phyloP scores from a whole-genome alignment of 352 stramenopile species.

The Globisporangium acanthophoron region DNA sequence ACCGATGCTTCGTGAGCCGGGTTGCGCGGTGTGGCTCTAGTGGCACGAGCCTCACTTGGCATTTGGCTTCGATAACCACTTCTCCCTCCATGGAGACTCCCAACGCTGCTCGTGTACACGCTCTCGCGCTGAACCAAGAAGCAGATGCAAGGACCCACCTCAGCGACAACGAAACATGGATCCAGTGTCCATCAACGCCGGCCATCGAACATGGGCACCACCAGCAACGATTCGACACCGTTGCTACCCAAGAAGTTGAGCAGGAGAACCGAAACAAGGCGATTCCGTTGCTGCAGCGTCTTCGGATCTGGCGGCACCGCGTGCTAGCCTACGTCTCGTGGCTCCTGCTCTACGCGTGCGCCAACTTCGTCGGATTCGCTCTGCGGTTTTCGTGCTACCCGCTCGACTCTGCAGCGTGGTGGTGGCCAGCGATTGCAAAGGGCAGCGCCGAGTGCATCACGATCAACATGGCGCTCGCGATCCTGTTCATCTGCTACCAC shows the following conservation, averaged over 20 bases:
- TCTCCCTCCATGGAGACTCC: not conserved
- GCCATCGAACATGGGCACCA: not conserved
- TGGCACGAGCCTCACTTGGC: not conserved
- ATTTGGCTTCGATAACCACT: not conserved
- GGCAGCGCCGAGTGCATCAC: constrained; percentile 33
- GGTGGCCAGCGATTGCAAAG: constrained; percentile 29
- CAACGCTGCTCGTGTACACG: constrained; percentile 1
- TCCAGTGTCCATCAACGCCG: constrained; percentile 2
- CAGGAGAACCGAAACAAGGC: not conserved
- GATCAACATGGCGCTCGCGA: constrained; percentile 26
- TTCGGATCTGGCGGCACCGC: constrained; percentile 11
- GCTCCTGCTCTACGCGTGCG: constrained; percentile 20
- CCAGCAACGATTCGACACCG: not conserved
- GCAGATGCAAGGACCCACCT: not conserved
- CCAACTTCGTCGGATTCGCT: constrained; percentile 20
- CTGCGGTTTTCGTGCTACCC: constrained; percentile 23
- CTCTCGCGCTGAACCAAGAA: not conserved
- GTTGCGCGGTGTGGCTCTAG: no score
- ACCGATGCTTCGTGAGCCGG: no score
- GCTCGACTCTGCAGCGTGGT: constrained; percentile 18
- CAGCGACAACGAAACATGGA: not conserved
- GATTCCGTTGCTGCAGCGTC: not conserved
- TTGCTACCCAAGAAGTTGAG: no score
- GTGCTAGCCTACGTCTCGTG: constrained; percentile 16
- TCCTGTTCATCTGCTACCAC: constrained; percentile 31